Evolutionary conservation across 306 rosid genomes (phyloP).

Genomic region (Fragaria nilgerrensis): DNA sequence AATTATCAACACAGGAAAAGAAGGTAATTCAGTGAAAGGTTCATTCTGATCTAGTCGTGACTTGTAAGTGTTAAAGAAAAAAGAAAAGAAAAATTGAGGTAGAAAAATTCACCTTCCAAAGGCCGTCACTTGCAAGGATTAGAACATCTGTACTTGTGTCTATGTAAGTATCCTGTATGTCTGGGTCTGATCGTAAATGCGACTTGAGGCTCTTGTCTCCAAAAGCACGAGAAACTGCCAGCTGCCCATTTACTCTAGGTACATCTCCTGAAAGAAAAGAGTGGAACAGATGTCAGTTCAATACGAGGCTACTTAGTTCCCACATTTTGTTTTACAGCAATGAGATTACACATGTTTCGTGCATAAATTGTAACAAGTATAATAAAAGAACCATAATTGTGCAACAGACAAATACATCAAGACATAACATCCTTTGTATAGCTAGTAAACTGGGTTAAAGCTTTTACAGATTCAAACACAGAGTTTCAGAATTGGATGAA

Average conservation of each 20-base stretch:
- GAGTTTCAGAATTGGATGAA: background rate
- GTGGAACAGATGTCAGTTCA: conserved; percentile 16
- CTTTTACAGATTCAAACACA: background rate
- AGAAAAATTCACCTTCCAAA: conserved; percentile 73
- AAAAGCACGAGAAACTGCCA: conserved; percentile 94
- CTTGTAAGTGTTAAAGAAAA: background rate
- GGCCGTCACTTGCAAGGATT: conserved; percentile 87
- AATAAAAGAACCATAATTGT: background rate
- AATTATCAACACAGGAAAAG: conserved; percentile 22
- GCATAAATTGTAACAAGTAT: background rate
- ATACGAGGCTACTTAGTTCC: background rate
- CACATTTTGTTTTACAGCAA: background rate
- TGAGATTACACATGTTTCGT: background rate
- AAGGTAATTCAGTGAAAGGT: background rate
- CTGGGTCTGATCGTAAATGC: conserved; percentile 87
- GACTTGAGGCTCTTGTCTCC: conserved; percentile 93
- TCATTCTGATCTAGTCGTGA: background rate
- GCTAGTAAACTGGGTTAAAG: background rate
- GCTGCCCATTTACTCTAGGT: conserved; percentile 91
- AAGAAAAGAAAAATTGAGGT: background rate
- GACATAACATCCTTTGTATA: background rate
- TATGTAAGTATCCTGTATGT: conserved; percentile 36
- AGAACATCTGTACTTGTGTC: conserved; percentile 53
- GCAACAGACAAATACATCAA: background rate
- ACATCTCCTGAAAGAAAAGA: conserved; percentile 62